Conservation (phyloP, 306 rosid genomes). For the Sophora flavescens region DNA sequence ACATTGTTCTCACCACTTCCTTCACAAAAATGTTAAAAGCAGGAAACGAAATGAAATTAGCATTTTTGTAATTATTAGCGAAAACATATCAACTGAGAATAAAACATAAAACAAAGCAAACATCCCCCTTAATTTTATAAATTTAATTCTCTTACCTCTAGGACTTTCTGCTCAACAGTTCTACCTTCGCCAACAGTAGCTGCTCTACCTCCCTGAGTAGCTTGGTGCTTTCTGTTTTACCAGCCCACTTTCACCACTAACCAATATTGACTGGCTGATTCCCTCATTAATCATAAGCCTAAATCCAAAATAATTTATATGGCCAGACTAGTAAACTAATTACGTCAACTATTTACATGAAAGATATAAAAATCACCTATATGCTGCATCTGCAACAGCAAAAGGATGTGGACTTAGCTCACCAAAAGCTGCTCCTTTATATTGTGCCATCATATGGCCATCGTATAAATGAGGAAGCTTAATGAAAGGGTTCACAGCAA, state of each 20-base stretch:
- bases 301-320: slow-evolving; percentile 49
- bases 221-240: slow-evolving; percentile 99
- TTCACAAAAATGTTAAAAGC: too few species aligned
- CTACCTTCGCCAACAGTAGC: slow-evolving; percentile 74
- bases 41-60: background rate
- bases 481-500: slow-evolving; percentile 96
- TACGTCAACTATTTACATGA: slow-evolving; percentile 26
- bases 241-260: slow-evolving; percentile 99
- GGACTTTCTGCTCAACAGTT: slow-evolving; percentile 96
- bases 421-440: slow-evolving; percentile 96
- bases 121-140: slow-evolving; percentile 33
- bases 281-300: slow-evolving; percentile 98
- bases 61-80: background rate
- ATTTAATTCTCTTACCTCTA: slow-evolving; percentile 71
- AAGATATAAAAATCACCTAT: slow-evolving; percentile 68
- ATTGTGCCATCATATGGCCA: slow-evolving; percentile 99
- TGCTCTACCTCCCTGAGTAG: slow-evolving; percentile 98
- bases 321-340: slow-evolving; percentile 43
- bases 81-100: background rate
- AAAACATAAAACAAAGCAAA: background rate
- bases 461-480: slow-evolving; percentile 95
- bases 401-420: slow-evolving; percentile 99
- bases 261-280: slow-evolving; percentile 95
- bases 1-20: background rate
- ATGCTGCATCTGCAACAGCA: slow-evolving; percentile 99